phyloP scores from a whole-genome alignment of 352 stramenopile species.

The Salisapilia sapeloensis region DNA sequence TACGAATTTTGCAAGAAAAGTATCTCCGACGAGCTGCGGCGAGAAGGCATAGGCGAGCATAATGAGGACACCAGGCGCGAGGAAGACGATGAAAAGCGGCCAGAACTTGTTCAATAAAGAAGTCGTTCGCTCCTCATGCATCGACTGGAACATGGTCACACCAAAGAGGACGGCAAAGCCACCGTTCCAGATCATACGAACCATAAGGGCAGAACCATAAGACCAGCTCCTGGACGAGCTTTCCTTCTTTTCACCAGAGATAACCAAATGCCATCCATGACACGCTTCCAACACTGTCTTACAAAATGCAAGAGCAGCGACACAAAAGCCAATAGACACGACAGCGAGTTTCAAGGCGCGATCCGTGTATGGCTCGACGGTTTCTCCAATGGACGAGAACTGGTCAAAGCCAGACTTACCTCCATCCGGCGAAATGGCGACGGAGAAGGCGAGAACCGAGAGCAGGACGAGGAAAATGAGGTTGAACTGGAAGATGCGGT shows the following conservation, averaged over 20 bases:
- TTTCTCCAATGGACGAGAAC: slow-evolving; percentile 29
- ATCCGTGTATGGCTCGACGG: slow-evolving; percentile 29
- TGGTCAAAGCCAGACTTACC: slow-evolving; percentile 33
- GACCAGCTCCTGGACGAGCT: slow-evolving; percentile 38
- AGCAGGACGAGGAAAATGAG: slow-evolving; percentile 48
- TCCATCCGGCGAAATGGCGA: slow-evolving; percentile 35
- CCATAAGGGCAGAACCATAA: slow-evolving; percentile 27
- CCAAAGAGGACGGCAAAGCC: slow-evolving; percentile 36
- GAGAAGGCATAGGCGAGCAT: slow-evolving; percentile 30
- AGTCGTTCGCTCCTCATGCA: slow-evolving; percentile 26
- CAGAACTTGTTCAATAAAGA: slow-evolving; percentile 22
- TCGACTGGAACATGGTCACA: slow-evolving; percentile 39
- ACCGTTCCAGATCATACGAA: slow-evolving; percentile 40
- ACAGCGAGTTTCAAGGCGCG: slow-evolving; percentile 34
- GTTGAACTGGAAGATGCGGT: slow-evolving; percentile 75
- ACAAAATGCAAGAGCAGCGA: slow-evolving; percentile 24
- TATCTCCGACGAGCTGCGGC: slow-evolving; percentile 25
- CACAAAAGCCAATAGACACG: slow-evolving; percentile 26
- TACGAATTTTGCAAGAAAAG: slow-evolving; percentile 53
- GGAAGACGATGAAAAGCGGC: slow-evolving; percentile 18
- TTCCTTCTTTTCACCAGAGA: slow-evolving; percentile 20
- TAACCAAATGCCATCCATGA: slow-evolving; percentile 46
- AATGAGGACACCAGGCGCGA: slow-evolving; percentile 27
- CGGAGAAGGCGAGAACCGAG: slow-evolving; percentile 27
- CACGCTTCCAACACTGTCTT: slow-evolving; percentile 50